Evolutionary conservation across 2,329 filamentous ascomycete genomes (phyloP), one percentile per base, ranked within the genome.

Genomic region (Botrytis deweyae): DNA sequence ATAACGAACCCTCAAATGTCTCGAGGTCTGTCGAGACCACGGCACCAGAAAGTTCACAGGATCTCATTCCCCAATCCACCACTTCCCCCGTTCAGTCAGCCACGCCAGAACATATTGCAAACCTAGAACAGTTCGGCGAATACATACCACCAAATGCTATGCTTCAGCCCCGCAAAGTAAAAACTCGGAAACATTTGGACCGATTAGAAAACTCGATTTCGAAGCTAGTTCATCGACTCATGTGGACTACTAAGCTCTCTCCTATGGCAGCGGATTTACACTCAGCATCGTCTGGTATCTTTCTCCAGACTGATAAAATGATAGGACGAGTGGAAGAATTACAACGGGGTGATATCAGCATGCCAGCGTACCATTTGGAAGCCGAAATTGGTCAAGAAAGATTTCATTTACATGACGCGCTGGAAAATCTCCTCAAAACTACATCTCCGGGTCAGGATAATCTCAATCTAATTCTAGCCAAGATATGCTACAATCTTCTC

Each of bases 401-500:
- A 20, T 66, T 46, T 12, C 68, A 74, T 44, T 70, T 81, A n/a
- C 76, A 80, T 73, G 72, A 65, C 14, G 73, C 79, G 12, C 40
- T 81, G 9, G 69, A 63, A 38, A 52, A 38, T 4, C 72, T 80
- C 18, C 79, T 77, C 52, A 61, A 74, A 29, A 75, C 63, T 22
- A 49, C 71, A 33, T 44, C 52, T 33, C 70, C 46, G 33, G 40
- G 76, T 42, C 58, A 74, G 25, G 36, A 73, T 5, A 76, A 76
- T 69, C 71, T 80, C 12, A 76, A 80, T 66, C 67, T 79, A 18
- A 77, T 80, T 68, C 66, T 82, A 58, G 76, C 80, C 18, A 83
- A 84, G 72, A 82, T 89, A 29, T 87, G 84, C 74, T 90, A 91
- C 81, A 93, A 93, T 79, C 83, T 96, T 4, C 85, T 93, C 25